These are phyloP conservation scores for Oryza brachyantha DNA, from an alignment of 176 grass and related monocot species.

Conservation along the genomic window DNA sequence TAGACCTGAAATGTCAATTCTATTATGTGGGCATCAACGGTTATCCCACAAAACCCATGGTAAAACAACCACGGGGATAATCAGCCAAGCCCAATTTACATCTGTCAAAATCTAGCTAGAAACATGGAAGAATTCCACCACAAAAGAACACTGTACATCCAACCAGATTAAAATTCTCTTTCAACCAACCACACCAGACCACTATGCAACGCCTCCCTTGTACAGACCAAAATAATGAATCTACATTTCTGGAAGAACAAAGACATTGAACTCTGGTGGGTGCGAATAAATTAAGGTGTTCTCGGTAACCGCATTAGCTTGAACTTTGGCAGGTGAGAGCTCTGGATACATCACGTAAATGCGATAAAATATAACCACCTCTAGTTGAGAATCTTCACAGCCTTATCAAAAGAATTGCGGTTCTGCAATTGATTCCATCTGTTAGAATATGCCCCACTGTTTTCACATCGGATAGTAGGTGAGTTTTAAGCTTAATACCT, in stretches of 20 bases:
- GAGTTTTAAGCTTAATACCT: constrained; percentile 42
- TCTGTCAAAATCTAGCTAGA: constrained; percentile 20
- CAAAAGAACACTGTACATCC: constrained; percentile 40
- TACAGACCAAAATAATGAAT: constrained; percentile 15
- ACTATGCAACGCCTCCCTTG: constrained; percentile 14
- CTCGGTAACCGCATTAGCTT: background rate
- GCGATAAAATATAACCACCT: background rate
- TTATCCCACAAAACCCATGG: background rate
- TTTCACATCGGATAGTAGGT: background rate
- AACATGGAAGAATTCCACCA: background rate
- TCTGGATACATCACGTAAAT: constrained; percentile 1
- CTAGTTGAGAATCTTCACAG: constrained; percentile 81
- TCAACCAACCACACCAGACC: constrained; percentile 5
- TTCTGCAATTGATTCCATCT: constrained; percentile 41
- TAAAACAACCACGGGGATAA: background rate
- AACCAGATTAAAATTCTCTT: constrained; percentile 33
- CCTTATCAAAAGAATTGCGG: constrained; percentile 69
- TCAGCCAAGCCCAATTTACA: constrained; percentile 32
- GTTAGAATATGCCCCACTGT: background rate
- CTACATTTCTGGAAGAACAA: constrained; percentile 1
- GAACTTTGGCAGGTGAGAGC: background rate
- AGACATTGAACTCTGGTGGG: background rate
- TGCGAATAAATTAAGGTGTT: constrained; percentile 13
- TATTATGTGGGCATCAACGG: background rate
- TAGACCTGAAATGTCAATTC: background rate